phyloP scores from a whole-genome alignment of 2,329 filamentous ascomycete genomes.

The Fusarium sp. region DNA sequence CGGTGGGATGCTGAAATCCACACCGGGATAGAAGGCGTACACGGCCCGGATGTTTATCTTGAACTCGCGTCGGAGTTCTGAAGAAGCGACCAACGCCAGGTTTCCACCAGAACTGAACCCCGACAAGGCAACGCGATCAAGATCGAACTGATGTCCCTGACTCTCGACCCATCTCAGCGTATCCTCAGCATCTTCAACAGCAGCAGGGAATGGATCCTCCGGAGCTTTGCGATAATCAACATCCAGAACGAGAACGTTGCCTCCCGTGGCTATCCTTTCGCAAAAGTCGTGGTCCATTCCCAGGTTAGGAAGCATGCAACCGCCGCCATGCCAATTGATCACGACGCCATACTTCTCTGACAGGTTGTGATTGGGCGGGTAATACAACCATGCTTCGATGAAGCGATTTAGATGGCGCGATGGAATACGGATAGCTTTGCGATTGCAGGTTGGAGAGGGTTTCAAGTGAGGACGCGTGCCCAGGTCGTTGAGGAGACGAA shows the following conservation, averaged over 20 bases:
- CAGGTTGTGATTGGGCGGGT: constrained; percentile 13
- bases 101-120: constrained; percentile 61
- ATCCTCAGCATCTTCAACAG: constrained; percentile 51
- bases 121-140: constrained; percentile 54
- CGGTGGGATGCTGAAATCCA: constrained; percentile 48
- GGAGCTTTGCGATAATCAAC: constrained; percentile 57
- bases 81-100: constrained; percentile 52
- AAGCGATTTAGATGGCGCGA: constrained; percentile 44
- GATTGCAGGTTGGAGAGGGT: constrained; percentile 17
- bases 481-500: constrained; percentile 32
- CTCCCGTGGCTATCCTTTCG: constrained; percentile 46
- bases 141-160: constrained; percentile 47
- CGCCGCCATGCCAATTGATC: constrained; percentile 53
- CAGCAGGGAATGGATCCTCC: constrained; percentile 53
- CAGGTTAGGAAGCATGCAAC: constrained; percentile 50
- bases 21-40: constrained; percentile 58
- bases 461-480: constrained; percentile 18
- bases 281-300: constrained; percentile 55
- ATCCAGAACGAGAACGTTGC: constrained; percentile 44
- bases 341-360: constrained; percentile 44
- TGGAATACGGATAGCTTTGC: constrained; percentile 41
- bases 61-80: constrained; percentile 42
- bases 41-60: constrained; percentile 60
- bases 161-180: constrained; percentile 47
- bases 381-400: constrained; percentile 48